phyloP scores from a whole-genome alignment of 306 rosid genomes.

The Dalbergia oliveri region DNA sequence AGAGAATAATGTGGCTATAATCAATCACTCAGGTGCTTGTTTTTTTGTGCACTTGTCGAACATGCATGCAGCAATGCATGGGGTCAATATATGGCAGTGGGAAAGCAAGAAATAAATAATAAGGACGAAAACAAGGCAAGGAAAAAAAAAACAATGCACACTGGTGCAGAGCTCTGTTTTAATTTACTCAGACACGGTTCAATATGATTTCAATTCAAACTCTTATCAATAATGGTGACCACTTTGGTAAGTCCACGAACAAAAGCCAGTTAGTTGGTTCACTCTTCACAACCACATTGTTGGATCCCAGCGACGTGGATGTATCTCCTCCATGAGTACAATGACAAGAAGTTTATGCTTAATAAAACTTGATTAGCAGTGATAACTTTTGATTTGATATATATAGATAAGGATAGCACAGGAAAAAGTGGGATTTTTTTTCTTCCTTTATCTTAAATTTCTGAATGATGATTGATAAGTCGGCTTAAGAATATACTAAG shows the following conservation, averaged over 20 bases:
- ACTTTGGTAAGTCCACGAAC: background rate
- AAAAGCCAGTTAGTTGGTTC: too few relatives aligned
- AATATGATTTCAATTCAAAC: conserved; percentile 31
- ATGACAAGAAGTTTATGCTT: background rate
- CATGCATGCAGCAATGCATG: too few relatives aligned
- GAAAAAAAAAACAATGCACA: background rate
- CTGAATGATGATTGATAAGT: background rate
- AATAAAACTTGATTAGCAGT: background rate
- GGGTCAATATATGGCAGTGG: too few relatives aligned
- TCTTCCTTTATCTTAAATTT: too few relatives aligned
- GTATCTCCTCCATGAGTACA: conserved; percentile 13
- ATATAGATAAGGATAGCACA: background rate
- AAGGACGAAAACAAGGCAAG: too few relatives aligned
- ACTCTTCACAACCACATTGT: conserved; percentile 15
- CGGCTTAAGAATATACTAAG: background rate
- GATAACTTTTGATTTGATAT: background rate
- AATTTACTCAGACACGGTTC: background rate
- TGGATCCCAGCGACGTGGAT: conserved; percentile 15
- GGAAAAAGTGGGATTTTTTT: too few relatives aligned
- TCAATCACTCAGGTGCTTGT: too few relatives aligned
- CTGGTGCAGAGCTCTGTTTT: background rate
- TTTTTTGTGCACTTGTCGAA: too few relatives aligned
- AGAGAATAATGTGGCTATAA: too few relatives aligned
- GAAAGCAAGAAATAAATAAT: too few relatives aligned
- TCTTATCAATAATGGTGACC: conserved; percentile 41